Conservation (phyloP, 2,329 filamentous ascomycete genomes). For the Diaporthe sp. region DNA sequence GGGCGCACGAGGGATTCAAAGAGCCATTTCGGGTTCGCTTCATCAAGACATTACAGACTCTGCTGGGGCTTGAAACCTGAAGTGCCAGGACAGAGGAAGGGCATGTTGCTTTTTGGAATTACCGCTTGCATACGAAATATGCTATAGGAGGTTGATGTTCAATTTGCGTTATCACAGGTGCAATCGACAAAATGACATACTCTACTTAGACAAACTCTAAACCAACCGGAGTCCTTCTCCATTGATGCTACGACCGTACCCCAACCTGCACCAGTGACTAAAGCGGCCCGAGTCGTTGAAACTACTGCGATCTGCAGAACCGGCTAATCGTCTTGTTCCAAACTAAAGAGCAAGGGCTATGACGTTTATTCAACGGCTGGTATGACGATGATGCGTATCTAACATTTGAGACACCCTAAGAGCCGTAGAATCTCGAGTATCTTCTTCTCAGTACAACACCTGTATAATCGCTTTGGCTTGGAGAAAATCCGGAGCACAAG, state of each 20-base stretch:
- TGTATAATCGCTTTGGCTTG: background rate
- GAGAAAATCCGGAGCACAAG: background rate
- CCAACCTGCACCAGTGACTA: background rate
- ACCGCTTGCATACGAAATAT: background rate
- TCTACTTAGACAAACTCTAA: background rate
- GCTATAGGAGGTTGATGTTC: background rate
- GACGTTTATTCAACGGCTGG: conserved; percentile 4
- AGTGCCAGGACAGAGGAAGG: background rate
- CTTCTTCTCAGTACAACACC: too few relatives aligned
- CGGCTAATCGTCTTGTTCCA: background rate
- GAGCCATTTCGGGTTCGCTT: conserved; percentile 16
- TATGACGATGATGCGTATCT: background rate
- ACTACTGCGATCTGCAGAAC: background rate
- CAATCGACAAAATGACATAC: background rate
- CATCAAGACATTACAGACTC: conserved; percentile 6
- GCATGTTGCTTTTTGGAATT: background rate
- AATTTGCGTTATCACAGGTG: too few relatives aligned
- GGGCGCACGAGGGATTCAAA: background rate
- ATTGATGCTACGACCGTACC: too few relatives aligned
- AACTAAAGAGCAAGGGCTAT: background rate
- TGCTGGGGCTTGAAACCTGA: background rate
- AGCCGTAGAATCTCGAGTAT: background rate
- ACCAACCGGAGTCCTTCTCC: too few relatives aligned
- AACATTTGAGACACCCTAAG: background rate
- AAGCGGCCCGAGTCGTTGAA: background rate